These are phyloP conservation scores for Talaromyces liani DNA, from an alignment of 495 filamentous ascomycete genomes.

Conservation along the genomic window DNA sequence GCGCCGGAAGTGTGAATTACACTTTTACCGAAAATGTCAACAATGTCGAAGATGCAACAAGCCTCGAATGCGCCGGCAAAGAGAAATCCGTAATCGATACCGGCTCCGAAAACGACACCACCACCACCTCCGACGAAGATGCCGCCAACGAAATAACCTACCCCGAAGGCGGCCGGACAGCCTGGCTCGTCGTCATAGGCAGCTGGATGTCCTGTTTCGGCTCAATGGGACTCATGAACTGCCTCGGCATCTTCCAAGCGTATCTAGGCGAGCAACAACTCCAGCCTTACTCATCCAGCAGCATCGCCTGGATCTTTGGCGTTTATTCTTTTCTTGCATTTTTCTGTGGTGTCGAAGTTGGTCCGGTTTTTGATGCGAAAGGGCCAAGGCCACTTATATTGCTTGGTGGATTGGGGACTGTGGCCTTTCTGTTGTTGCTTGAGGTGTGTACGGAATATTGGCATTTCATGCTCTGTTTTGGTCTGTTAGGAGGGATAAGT, in stretches of 20 bases:
- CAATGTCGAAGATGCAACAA: neutral
- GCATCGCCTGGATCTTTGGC: conserved; percentile 69
- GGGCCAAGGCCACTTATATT: neutral
- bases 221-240: conserved; percentile 63
- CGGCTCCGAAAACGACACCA: neutral
- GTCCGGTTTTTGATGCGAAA: conserved; percentile 10
- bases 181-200: conserved; percentile 63
- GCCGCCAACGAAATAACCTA: conserved; percentile 17
- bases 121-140: neutral
- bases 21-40: neutral
- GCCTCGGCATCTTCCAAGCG: conserved; percentile 60
- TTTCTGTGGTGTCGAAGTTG: conserved; percentile 49
- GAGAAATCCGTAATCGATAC: neutral
- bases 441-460: conserved; percentile 2
- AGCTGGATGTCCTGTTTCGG: conserved; percentile 60
- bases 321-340: conserved; percentile 58
- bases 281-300: conserved; percentile 35
- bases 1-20: neutral
- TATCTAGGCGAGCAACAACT: conserved; percentile 59
- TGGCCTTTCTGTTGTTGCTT: neutral
- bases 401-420: neutral
- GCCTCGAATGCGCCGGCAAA: neutral
- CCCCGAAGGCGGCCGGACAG: conserved; percentile 58
- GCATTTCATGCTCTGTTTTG: conserved; percentile 9
- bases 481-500: conserved; percentile 1